Evolutionary conservation across 108 stramenopile species (phyloP).

Genomic region (Cyclostephanos tholiformis): DNA sequence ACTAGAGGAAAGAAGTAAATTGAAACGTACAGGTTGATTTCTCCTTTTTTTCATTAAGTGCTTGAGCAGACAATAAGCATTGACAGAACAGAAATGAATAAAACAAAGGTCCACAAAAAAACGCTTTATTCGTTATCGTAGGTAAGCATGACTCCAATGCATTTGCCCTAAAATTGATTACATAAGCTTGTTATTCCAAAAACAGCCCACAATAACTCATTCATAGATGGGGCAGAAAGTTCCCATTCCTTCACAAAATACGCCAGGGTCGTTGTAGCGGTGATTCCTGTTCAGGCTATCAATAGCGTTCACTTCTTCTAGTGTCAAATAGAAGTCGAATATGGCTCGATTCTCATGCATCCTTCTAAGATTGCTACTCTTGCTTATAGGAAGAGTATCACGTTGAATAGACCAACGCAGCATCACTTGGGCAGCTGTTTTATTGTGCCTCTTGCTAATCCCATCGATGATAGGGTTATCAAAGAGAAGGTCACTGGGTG

Average conservation of each 20-base stretch:
- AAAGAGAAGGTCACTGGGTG: conserved; percentile 67
- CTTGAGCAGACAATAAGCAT: too few species aligned
- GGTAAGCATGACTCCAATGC: too few species aligned
- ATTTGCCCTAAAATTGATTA: too few species aligned
- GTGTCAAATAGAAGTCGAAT: conserved; percentile 77
- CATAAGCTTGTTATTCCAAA: not conserved
- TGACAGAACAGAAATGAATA: too few species aligned
- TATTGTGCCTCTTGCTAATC: conserved; percentile 66
- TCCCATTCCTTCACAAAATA: conserved; percentile 86
- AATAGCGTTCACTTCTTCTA: conserved; percentile 77
- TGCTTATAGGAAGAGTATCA: conserved; percentile 80
- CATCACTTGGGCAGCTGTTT: conserved; percentile 86
- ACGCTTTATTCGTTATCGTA: too few species aligned
- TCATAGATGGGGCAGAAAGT: conserved; percentile 92
- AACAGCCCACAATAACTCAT: conserved; percentile 18
- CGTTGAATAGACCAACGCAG: conserved; percentile 91
- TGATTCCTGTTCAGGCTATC: conserved; percentile 75
- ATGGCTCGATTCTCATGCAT: conserved; percentile 83
- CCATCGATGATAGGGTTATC: conserved; percentile 55
- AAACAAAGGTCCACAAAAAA: too few species aligned
- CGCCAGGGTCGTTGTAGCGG: conserved; percentile 94
- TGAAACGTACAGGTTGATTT: too few species aligned
- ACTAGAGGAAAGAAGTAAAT: not conserved
- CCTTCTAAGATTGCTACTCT: conserved; percentile 64
- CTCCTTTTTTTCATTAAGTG: too few species aligned